Percentiles rank a stretch among this genome's conserved stretches.
phyloP scores from a whole-genome alignment of 257 asterid genomes.

The Paraleonurus japonicus region DNA sequence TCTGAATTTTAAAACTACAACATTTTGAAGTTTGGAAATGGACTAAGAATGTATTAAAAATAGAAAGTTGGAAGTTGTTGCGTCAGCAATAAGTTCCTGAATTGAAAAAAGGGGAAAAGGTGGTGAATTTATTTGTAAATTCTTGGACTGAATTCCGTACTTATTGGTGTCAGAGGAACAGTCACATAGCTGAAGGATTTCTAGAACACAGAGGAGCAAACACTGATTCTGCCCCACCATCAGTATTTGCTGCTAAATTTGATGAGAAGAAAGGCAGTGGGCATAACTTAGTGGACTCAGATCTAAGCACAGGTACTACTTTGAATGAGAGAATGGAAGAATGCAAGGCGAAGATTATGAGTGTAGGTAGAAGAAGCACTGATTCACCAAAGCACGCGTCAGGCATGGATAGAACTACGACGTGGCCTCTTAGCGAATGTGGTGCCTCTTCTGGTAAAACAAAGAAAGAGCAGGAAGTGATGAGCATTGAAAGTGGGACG shows the following conservation, averaged over 20 bases:
- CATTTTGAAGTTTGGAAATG: too few relatives aligned
- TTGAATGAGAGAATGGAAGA: slow-evolving; percentile 48
- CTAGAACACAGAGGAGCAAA: slow-evolving; percentile 45
- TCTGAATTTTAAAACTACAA: too few relatives aligned
- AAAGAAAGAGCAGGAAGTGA: slow-evolving; percentile 49
- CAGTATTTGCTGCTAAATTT: slow-evolving; percentile 48
- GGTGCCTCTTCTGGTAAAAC: slow-evolving; percentile 34
- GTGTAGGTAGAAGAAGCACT: slow-evolving; percentile 39
- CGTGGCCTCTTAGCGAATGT: slow-evolving; percentile 42
- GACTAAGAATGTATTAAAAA: too few relatives aligned
- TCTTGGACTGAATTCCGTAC: slow-evolving; percentile 10
- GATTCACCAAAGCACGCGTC: slow-evolving; percentile 45
- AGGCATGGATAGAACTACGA: slow-evolving; percentile 36
- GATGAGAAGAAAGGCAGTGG: slow-evolving; percentile 58
- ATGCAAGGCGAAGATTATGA: slow-evolving; percentile 38
- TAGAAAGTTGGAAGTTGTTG: too few relatives aligned
- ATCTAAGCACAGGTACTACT: slow-evolving; percentile 47
- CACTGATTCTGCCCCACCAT: slow-evolving; percentile 46
- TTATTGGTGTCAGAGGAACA: slow-evolving; percentile 48
- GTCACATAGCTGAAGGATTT: slow-evolving; percentile 53
- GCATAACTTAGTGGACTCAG: slow-evolving; percentile 62
- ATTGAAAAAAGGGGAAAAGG: not conserved
- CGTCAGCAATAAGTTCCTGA: too few relatives aligned
- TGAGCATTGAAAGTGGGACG: slow-evolving; percentile 65
- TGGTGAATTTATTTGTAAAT: not conserved